Evolutionary conservation across 148 eudicot genomes (phyloP).

Genomic region (Fagopyrum esculentum): DNA sequence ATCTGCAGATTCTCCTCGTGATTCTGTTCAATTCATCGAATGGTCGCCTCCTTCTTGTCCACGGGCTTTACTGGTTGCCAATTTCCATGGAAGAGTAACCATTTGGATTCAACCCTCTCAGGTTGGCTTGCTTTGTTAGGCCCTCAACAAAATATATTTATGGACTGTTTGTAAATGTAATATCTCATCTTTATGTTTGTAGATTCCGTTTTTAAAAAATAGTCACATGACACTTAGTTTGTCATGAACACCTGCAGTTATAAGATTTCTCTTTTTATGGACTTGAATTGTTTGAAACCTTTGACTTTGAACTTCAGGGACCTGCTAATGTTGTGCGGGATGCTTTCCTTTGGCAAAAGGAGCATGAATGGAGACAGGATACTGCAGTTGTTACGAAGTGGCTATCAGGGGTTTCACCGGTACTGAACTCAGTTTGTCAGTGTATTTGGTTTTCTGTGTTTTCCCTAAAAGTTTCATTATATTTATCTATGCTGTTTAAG

Average conservation of each 20-base stretch:
- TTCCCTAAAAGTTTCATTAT: conserved; percentile 4
- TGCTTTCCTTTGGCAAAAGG: conserved; percentile 90
- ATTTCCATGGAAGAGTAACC: conserved; percentile 90
- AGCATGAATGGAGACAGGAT: conserved; percentile 99
- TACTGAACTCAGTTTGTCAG: conserved; percentile 26
- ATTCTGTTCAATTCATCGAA: conserved; percentile 95
- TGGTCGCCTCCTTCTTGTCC: conserved; percentile 98
- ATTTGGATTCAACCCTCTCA: conserved; percentile 90
- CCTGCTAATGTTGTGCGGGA: conserved; percentile 76
- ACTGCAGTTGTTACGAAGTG: conserved; percentile 98
- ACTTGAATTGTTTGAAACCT: background rate
- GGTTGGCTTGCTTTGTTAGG: conserved; percentile 31
- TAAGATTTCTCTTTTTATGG: background rate
- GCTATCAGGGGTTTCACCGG: conserved; percentile 94
- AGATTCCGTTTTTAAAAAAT: background rate
- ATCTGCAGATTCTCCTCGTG: conserved; percentile 84
- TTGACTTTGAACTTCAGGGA: conserved; percentile 39
- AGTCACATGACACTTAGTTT: background rate
- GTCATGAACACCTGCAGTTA: background rate
- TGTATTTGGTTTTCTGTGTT: conserved; percentile 11
- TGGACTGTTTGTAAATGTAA: background rate
- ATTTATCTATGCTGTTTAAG: background rate
- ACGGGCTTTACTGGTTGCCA: conserved; percentile 79
- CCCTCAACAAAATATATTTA: background rate
- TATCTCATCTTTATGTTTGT: background rate